Evolutionary conservation across 441 rosid genomes (phyloP).

Genomic region (Arabidopsis hybrid): DNA sequence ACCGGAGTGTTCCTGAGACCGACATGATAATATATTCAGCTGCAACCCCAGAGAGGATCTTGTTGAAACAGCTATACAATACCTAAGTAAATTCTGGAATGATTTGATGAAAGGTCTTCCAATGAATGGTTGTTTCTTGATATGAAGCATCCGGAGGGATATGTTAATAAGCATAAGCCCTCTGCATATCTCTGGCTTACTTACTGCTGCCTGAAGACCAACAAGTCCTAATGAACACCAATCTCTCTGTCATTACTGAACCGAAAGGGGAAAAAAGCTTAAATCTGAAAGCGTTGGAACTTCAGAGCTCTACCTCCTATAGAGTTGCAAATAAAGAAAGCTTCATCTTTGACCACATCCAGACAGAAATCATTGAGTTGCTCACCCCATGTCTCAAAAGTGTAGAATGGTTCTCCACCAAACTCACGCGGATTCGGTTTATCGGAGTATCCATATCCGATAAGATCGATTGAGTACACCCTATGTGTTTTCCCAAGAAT

Average conservation of each 20-base stretch:
- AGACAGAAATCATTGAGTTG: constrained; percentile 80
- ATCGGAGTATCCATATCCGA: constrained; percentile 92
- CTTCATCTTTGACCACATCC: constrained; percentile 78
- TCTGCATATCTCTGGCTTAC: constrained; percentile 66
- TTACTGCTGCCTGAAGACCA: constrained; percentile 94
- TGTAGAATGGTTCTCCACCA: constrained; percentile 68
- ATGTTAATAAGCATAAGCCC: constrained; percentile 79
- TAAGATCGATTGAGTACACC: constrained; percentile 83
- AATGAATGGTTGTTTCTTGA: constrained; percentile 83
- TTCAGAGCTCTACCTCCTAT: constrained; percentile 73
- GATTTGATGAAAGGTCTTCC: constrained; percentile 80
- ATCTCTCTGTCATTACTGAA: constrained; percentile 25
- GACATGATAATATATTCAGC: constrained; percentile 23
- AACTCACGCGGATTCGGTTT: constrained; percentile 81
- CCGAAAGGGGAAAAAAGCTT: neutral
- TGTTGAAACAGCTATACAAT: neutral
- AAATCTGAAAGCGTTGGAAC: neutral
- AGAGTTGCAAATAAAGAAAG: constrained; percentile 90
- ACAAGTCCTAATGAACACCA: constrained; percentile 63
- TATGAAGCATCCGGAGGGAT: constrained; percentile 90
- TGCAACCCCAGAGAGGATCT: constrained; percentile 13
- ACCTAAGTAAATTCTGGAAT: constrained; percentile 89
- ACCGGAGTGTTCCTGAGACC: constrained; percentile 72
- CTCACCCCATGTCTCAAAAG: constrained; percentile 86
- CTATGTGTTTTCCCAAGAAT: constrained; percentile 79